Evolutionary conservation across 2,329 filamentous ascomycete genomes (phyloP), one percentile per base, ranked within the genome.

Genomic region (Ascochyta fabae): DNA sequence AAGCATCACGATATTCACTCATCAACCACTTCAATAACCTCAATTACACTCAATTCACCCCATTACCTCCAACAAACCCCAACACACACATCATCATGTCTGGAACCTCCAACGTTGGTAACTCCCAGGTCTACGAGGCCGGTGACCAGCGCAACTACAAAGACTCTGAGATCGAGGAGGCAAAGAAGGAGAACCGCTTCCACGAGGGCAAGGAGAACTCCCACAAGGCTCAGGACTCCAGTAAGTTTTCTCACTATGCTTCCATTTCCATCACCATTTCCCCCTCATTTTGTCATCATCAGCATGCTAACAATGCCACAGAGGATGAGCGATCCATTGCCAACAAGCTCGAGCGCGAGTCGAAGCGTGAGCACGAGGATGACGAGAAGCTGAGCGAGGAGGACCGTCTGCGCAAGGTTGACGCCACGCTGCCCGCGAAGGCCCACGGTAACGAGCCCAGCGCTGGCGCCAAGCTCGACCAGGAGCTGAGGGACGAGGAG

Each of bases 361-460:
- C 83, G 75, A 83, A 81, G 68, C 76, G 77, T 2, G 78, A 83
- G 48, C 65, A 81, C 24, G 77, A 79, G 26, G 53, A 56, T 1
- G 71, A 77, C 29, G 60, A 64, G 47, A 56, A 56, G 36, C 60
- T 73, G 50, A 62, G 70, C 54, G 62, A 65, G 41, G 59, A 75
- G 40, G 78, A 81, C 65, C 62, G 42, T 35, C 67, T 58, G 66
- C 71, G 66, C 65, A 83, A 89, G 77, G 76, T 84, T 66, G 87
- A 91, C 64, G 81, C 88, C 3, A 90, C 75, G 3, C 62, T 78
- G 39, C 77, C 78, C 13, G 89, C 88, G 51, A 83, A 77, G 64
- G 70, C 81, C 61, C 88, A 92, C 70, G 88, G 88, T 57, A 92
- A 92, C 71, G 82, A 91, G 77, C 89, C 89, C 2, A 89, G 86